Percentiles rank a stretch among this genome's conserved stretches.
These are phyloP conservation scores for Polytrichum formosum DNA, from an alignment of 225 moss, liverwort and hornwort species.

Conservation along the genomic window DNA sequence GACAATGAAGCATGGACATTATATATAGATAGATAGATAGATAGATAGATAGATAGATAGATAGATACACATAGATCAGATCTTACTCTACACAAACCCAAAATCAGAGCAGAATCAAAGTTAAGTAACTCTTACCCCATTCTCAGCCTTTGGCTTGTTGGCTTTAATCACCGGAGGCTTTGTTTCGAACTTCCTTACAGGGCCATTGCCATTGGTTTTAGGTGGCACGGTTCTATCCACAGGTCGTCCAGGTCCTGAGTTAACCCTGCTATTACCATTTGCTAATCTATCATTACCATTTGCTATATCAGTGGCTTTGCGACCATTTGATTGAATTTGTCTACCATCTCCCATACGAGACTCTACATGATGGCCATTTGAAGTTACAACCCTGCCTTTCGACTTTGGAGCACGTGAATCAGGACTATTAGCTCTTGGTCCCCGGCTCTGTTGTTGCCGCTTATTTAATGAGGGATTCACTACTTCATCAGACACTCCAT, in stretches of 20 bases:
- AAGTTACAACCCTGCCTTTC: slow-evolving; percentile 54
- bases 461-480: slow-evolving; percentile 35
- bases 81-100: background rate
- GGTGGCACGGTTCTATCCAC: slow-evolving; percentile 34
- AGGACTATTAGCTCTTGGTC: slow-evolving; percentile 34
- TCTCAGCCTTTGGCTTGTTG: slow-evolving; percentile 50
- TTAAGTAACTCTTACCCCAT: slow-evolving; percentile 47
- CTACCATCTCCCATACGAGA: slow-evolving; percentile 36
- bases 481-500: slow-evolving; percentile 57
- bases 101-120: background rate
- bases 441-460: slow-evolving; percentile 49
- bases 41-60: too few species aligned
- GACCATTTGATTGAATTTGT: slow-evolving; percentile 29
- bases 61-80: too few species aligned
- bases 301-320: slow-evolving; percentile 31
- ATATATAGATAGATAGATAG: too few species aligned
- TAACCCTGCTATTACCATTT: slow-evolving; percentile 44
- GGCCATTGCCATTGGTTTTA: slow-evolving; percentile 32
- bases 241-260: slow-evolving; percentile 47
- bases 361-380: slow-evolving; percentile 40
- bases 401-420: slow-evolving; percentile 46
- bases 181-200: slow-evolving; percentile 54
- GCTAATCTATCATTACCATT: slow-evolving; percentile 36
- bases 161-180: slow-evolving; percentile 42
- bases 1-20: background rate